Evolutionary conservation across 345 rosid genomes (phyloP), one percentile per base, ranked within the genome.

Genomic region (Punica granatum): DNA sequence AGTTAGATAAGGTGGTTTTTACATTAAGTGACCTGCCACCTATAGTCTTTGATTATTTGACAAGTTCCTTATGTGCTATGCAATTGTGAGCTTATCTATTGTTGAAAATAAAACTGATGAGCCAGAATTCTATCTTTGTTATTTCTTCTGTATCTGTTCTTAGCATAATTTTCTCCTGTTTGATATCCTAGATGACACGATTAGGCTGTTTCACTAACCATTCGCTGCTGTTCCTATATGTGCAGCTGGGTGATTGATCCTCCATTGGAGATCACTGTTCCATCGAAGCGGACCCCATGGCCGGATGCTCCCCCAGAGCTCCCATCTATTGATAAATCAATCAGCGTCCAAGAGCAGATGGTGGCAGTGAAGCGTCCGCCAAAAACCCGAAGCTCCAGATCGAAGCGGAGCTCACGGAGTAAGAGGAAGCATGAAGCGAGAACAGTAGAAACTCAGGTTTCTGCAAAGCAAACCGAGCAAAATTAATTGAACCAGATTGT

Each of bases 261-360:
- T 49, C 98, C 93, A 11, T 73, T 89, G 82, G 98, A 91, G 60
- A 81, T 91, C 66, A 88, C 97, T 14, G 88, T 89, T 31, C 92
- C 92, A 32, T 81, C 99, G 1, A 94, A 89, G 76, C 89, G 80
- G 26, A 85, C 98, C 14, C 96, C 96, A 39, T 91, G 99, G 98
- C 98, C 98, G 23, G 97, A 94, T 71, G 74, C 86, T 63, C 96
- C 97, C 28, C 96, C 95, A 7, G 97, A 94, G 82, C 92, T 89
- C 70, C 89, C 87, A 3, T 71, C 82, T 0, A 82, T 73, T 72
- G 86, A 86, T 48, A 39, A 62, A 63, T 73, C 68, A 54, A 61
- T 58, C 54, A 73, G 59, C 43, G 62, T 78, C 36, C 80, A 75
- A 72, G 93, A 85, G 66, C 81, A 81, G 28, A 58, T 63, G 9